Base-by-base conservation (phyloP, 441 rosid species). In the Populus trichocarpa region DNA sequence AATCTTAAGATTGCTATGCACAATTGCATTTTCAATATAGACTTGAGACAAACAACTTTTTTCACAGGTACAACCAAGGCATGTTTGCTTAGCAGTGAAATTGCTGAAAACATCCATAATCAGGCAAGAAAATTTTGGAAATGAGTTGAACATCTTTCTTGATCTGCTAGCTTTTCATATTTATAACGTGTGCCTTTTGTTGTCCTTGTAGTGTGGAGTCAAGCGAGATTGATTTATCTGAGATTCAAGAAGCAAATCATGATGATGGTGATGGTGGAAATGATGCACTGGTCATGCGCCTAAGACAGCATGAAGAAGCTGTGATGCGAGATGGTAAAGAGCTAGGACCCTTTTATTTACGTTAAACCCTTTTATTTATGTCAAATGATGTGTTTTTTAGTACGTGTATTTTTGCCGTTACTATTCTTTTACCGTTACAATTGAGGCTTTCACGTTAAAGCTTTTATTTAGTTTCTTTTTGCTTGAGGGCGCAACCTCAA, bases 161-260 rank as follows among this genome's bases (percentile, higher is more conserved):
- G 32, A n/a, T 13, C 42, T 30, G 23, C 26, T 28, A 6, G 11
- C 6, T 30, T 32, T 2, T 69, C 46, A 38, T 38, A 38, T 38
- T 38, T 38, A 38, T 38, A 38, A 38, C 46, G 46, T 38, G 46
- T 36, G 53, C 36, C 65, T 69, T 46, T 57, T 77, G 33, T 77
- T 84, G 78, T 42, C 16, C 63, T 75, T 86, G 76, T 87, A 96
- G 98, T 84, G 99, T 96, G 85, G 99, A 92, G 87, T 93, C 99
- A 14, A 91, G 95, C 61, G 96, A 91, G 83, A 94, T 96, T 74
- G 99, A 96, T 88, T 88, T 96, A 65, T 96, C 98, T 20, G 99
- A 96, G 84, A 94, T 92, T 83, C 89, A 94, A 88, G 99, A 94
- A 66, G 93, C 84, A 61, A 83, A 85, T 25, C 80, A 8, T 74